These are phyloP conservation scores for Termitomyces sp. DNA, from an alignment of 768 basidiomycete genomes.

Conservation along the genomic window DNA sequence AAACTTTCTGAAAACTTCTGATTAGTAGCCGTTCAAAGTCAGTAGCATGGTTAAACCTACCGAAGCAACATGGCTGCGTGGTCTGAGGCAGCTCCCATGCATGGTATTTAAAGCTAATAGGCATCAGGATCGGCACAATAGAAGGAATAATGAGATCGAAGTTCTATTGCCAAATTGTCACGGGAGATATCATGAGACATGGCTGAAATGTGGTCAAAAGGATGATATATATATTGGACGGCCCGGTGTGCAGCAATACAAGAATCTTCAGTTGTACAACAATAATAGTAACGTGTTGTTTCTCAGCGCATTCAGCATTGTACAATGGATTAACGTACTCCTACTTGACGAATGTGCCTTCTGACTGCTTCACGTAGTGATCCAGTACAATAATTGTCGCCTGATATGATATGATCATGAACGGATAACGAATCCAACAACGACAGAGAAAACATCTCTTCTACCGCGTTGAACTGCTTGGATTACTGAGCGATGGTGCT, in stretches of 20 bases:
- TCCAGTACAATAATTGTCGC: neutral
- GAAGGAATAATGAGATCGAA: neutral
- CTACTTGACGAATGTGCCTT: neutral
- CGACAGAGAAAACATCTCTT: neutral
- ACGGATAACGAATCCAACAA: neutral
- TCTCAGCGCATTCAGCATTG: no score
- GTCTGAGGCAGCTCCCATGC: neutral
- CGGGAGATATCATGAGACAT: constrained; percentile 8
- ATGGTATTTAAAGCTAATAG: constrained; percentile 3
- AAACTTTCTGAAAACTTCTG: neutral
- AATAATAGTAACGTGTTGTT: neutral
- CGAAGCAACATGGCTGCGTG: constrained; percentile 2
- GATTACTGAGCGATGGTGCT: no score
- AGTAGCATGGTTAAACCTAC: constrained; percentile 1
- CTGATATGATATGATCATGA: neutral
- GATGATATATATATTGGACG: neutral
- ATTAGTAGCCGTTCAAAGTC: neutral
- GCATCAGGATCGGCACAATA: neutral
- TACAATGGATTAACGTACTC: neutral
- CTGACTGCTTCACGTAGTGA: neutral
- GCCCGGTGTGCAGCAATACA: constrained; percentile 16
- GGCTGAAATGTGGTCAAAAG: neutral
- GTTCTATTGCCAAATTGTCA: constrained; percentile 4
- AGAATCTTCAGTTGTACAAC: constrained; percentile 5
- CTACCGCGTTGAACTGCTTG: neutral